These are phyloP conservation scores for Monilinia fructicola DNA, from an alignment of 2,329 filamentous ascomycete genomes.

Conservation along the genomic window DNA sequence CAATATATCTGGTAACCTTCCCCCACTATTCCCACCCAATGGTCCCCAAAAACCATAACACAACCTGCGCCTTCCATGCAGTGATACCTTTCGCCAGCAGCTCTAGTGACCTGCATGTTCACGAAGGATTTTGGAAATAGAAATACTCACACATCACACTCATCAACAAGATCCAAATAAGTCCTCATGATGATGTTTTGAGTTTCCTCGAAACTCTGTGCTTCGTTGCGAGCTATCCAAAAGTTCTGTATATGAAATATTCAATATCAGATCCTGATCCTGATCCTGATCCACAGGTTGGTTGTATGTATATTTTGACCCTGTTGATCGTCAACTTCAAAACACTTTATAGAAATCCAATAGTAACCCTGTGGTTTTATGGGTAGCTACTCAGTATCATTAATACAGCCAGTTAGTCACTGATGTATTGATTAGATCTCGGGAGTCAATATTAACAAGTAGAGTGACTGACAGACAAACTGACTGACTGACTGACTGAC, in stretches of 20 bases:
- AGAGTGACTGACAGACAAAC: no score
- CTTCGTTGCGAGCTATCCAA: not conserved
- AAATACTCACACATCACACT: conserved; percentile 54
- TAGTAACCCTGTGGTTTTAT: not conserved
- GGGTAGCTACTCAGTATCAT: no score
- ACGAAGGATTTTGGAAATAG: not conserved
- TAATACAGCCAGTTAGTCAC: no score
- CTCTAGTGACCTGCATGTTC: not conserved
- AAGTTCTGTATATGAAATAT: no score
- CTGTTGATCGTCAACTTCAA: not conserved
- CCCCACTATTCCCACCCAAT: not conserved
- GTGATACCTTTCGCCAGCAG: not conserved
- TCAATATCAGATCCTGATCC: no score
- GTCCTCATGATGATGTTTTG: conserved; percentile 31
- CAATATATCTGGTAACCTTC: not conserved
- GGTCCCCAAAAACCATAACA: not conserved
- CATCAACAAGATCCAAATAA: conserved; percentile 54
- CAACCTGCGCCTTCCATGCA: not conserved
- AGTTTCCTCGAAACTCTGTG: not conserved
- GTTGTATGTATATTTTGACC: not conserved
- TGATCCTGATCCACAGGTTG: not conserved
- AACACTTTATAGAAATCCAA: not conserved
- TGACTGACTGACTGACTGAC: no score
- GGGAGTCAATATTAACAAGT: no score
- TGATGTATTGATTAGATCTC: no score